Conservation (phyloP, 306 rosid species). For the Castanea crenata region DNA sequence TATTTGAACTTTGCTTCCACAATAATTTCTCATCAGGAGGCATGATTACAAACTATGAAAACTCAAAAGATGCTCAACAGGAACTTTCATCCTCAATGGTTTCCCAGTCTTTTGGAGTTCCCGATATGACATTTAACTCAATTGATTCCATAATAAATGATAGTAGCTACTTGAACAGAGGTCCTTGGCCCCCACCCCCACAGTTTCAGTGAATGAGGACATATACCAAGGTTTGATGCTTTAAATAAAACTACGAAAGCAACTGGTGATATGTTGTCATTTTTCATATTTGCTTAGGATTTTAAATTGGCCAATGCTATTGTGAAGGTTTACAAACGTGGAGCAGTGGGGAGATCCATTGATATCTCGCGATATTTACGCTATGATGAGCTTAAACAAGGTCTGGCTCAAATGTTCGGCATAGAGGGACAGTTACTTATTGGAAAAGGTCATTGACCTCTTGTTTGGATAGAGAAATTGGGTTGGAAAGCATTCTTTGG, state of each 20-base stretch:
- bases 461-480: no score
- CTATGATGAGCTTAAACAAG: constrained; percentile 87
- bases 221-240: constrained; percentile 78
- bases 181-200: constrained; percentile 70
- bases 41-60: constrained; percentile 57
- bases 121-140: constrained; percentile 84
- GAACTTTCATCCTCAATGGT: constrained; percentile 91
- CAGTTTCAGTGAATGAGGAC: constrained; percentile 86
- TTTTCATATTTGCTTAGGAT: background rate
- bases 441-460: no score
- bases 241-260: background rate
- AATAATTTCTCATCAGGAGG: constrained; percentile 60
- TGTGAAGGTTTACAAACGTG: constrained; percentile 87
- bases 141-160: constrained; percentile 79
- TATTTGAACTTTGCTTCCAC: constrained; percentile 7
- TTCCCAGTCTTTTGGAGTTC: constrained; percentile 88
- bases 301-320: constrained; percentile 21
- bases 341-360: constrained; percentile 98
- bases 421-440: constrained; percentile 57
- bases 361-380: constrained; percentile 80
- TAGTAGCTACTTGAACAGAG: constrained; percentile 60
- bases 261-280: background rate
- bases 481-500: no score
- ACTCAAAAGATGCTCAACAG: constrained; percentile 69
- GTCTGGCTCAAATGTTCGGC: constrained; percentile 88